phyloP scores from a whole-genome alignment of 2,329 filamentous ascomycete genomes.

The Hypoxylon sp. region DNA sequence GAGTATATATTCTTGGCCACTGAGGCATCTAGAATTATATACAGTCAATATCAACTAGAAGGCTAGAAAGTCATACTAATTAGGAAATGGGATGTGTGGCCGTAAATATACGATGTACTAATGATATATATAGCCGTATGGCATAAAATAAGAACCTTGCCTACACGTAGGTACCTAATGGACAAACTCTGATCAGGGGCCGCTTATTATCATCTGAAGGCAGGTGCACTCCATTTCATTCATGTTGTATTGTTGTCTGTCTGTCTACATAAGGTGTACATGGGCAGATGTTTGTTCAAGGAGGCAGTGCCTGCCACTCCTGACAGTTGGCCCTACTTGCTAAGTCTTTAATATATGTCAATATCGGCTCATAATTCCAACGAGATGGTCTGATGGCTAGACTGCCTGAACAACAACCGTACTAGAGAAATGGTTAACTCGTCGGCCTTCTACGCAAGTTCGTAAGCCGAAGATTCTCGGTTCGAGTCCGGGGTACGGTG shows the following conservation, averaged over 20 bases:
- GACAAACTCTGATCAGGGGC: background rate
- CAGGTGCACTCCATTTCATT: background rate
- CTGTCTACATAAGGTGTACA: too few species aligned
- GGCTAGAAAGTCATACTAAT: background rate
- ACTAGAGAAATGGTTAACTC: slow-evolving; percentile 47
- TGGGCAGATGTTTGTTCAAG: background rate
- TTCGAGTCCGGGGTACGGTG: slow-evolving; percentile 46
- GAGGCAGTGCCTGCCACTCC: background rate
- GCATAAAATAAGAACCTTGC: background rate
- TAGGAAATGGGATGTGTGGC: background rate
- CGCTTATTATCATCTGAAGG: background rate
- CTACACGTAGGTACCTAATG: background rate
- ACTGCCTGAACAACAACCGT: slow-evolving; percentile 15
- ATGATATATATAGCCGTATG: background rate
- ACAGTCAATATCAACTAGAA: background rate
- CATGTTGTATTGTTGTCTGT: background rate
- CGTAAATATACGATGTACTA: background rate
- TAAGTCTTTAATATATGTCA: slow-evolving; percentile 12
- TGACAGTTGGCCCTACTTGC: slow-evolving; percentile 2
- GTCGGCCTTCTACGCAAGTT: slow-evolving; percentile 43
- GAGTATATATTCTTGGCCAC: background rate
- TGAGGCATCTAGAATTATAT: background rate
- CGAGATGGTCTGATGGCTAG: background rate
- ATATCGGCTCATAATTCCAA: background rate
- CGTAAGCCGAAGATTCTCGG: slow-evolving; percentile 45